phyloP scores from a whole-genome alignment of 148 eudicot genomes.

The Rhododendron kiyosumense region DNA sequence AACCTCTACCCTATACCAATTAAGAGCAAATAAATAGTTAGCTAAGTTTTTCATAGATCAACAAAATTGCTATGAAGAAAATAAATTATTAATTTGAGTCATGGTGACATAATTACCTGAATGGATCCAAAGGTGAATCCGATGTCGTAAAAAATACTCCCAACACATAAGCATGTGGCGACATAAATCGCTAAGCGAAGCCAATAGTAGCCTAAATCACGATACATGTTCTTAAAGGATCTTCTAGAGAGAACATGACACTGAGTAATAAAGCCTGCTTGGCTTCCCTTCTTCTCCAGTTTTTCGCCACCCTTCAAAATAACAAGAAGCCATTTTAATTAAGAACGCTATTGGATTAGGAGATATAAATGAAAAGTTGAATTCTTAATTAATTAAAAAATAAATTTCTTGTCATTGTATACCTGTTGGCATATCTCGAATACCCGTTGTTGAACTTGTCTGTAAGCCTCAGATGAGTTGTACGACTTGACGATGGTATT shows the following conservation, averaged over 20 bases:
- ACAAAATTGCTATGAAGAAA: background rate
- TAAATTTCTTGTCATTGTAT: background rate
- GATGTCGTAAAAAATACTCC: slow-evolving; percentile 42
- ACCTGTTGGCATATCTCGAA: slow-evolving; percentile 25
- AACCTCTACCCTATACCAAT: slow-evolving; percentile 40
- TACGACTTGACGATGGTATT: slow-evolving; percentile 21
- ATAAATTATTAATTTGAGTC: background rate
- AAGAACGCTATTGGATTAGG: background rate
- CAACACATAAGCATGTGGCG: slow-evolving; percentile 41
- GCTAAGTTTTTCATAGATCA: background rate
- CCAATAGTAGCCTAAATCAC: slow-evolving; percentile 58
- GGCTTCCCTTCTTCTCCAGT: slow-evolving; percentile 19
- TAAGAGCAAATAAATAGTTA: background rate
- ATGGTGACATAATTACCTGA: slow-evolving; percentile 22
- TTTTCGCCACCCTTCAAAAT: slow-evolving; percentile 25
- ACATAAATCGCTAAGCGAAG: slow-evolving; percentile 47
- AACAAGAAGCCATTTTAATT: slow-evolving; percentile 36
- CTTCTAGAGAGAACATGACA: slow-evolving; percentile 33
- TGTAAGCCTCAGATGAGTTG: slow-evolving; percentile 13
- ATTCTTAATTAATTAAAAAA: too few relatives aligned
- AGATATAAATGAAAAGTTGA: background rate
- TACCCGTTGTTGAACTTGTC: slow-evolving; percentile 12
- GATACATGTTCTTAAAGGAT: slow-evolving; percentile 58
- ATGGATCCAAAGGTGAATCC: slow-evolving; percentile 46
- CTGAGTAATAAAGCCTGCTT: slow-evolving; percentile 32